Evolutionary conservation across 2,329 filamentous ascomycete genomes (phyloP), one percentile per base, ranked within the genome.

Genomic region (Fusarium compactum): DNA sequence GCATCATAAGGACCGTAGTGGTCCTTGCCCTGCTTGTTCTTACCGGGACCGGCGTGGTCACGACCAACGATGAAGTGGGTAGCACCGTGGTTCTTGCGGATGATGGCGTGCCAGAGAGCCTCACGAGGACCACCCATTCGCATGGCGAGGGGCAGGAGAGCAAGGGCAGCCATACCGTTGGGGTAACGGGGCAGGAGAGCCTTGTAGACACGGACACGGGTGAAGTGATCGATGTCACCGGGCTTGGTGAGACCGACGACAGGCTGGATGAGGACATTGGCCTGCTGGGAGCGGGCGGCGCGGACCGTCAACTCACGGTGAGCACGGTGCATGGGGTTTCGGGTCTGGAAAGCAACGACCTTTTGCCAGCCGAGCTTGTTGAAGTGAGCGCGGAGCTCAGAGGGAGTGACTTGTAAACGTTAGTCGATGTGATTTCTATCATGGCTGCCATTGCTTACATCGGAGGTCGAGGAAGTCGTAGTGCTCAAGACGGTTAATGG

Each of bases 211-310:
- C 96, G 94, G 76, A 99, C 96, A 81, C 96, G 94, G 77, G 96
- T 99, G 86, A 99, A 99, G 88, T 99, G 96, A 84, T 99, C 96
- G 80, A 99, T 99, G 82, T 99, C 96, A 81, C 96, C 96, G 63
- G 96, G 96, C 88, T 99, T 99, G 81, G 96, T 99, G 78, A 99
- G 89, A 80, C 96, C 96, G 72, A 99, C 96, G 71, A 99, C 96
- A 67, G 96, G 96, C 86, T 99, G 96, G 82, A 99, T 99, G 78
- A 99, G 92, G 74, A 99, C 96, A 81, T 99, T 99, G 81, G 96
- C 96, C 82, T 98, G 95, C 83, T 97, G 93, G 62, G 92, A 92
- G 77, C 96, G 95, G 73, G 96, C 96, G 74, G 96, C 96, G 78
- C 96, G 94, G 78, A 99, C 96, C 64, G 96, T 99, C 82, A 99